Base-by-base conservation (phyloP, 164 flowering plant species). In the Akebia trifoliata region DNA sequence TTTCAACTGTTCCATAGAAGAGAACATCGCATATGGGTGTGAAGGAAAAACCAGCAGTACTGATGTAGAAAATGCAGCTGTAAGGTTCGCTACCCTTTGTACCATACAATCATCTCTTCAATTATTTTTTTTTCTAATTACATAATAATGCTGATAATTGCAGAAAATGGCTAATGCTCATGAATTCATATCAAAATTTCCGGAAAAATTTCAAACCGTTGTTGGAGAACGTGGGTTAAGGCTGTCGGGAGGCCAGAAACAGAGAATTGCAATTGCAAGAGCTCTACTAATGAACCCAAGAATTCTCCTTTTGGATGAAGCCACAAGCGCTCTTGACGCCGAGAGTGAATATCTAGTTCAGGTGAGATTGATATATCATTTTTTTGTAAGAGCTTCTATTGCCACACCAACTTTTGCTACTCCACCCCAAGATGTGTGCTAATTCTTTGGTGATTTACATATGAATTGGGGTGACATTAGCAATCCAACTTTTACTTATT, bases 121-220 rank as follows among this genome's bases (percentile, higher is more conserved):
- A 53, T 22, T 40, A 21, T 48, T 56, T 26, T 10, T 4, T 46
- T 36, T 6, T 30, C 50, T 67, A 22, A 64, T 5, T n/a, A 40
- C 15, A 9, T 8, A 9, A 30, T 34, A 21, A 34, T 58, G 40
- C 34, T 57, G 48, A 9, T 14, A 60, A 39, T 28, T 74, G 71
- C 91, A 94, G 99, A 86, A 73, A 80, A 86, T 90, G 97, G 99
- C 99, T 8, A 94, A 94, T 73, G 99, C 96, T 3, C 94, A 94
- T 65, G 97, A 88, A 3, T 94, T 94, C 63, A 72, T 94, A 57
- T 75, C 81, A 39, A 86, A 74, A 20, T 94, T 94, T 62, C 91
- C 97, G 3, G 97, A 94, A 0, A 86, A 82, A 44, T 88, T 88
- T 67, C 73, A 83, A 70, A 94, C 97, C 7, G 61, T 63, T 56